Evolutionary conservation across 2,329 filamentous ascomycete species (phyloP).

Genomic region (Cladosporium phlei): DNA sequence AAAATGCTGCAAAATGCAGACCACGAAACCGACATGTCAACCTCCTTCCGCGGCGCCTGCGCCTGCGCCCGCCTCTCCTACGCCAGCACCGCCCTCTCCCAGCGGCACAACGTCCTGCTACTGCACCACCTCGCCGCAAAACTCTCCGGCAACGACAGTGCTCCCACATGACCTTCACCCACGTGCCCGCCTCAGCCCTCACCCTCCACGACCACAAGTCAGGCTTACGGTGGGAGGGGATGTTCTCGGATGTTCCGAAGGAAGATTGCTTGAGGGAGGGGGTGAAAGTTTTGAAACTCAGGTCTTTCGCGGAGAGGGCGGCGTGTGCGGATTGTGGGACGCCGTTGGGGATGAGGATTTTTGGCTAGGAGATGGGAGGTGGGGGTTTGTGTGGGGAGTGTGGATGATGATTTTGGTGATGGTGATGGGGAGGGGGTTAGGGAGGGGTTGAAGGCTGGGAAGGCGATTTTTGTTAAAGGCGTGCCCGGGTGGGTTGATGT

Average conservation of each 20-base stretch:
- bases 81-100: conserved; percentile 17
- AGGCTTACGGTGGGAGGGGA: conserved; percentile 16
- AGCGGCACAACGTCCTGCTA: conserved; percentile 16
- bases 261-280: conserved; percentile 20
- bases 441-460: not conserved
- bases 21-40: too few species aligned
- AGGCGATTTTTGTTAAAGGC: not conserved
- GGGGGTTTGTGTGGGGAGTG: not conserved
- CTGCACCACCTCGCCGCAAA: conserved; percentile 24
- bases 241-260: too few species aligned
- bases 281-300: conserved; percentile 17
- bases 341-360: conserved; percentile 23
- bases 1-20: too few species aligned
- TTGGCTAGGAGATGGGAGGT: not conserved
- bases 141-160: conserved; percentile 21
- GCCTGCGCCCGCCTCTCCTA: conserved; percentile 24
- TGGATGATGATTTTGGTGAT: not conserved
- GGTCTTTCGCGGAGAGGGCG: conserved; percentile 17
- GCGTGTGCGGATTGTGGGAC: conserved; percentile 21
- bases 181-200: conserved; percentile 15
- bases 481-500: not conserved
- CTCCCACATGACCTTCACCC: conserved; percentile 19
- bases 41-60: conserved; percentile 24
- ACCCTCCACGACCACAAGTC: conserved; percentile 21
- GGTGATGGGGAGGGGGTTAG: not conserved